These are phyloP conservation scores for Stephania cephalantha DNA, from an alignment of 164 flowering plant genomes.

Conservation along the genomic window DNA sequence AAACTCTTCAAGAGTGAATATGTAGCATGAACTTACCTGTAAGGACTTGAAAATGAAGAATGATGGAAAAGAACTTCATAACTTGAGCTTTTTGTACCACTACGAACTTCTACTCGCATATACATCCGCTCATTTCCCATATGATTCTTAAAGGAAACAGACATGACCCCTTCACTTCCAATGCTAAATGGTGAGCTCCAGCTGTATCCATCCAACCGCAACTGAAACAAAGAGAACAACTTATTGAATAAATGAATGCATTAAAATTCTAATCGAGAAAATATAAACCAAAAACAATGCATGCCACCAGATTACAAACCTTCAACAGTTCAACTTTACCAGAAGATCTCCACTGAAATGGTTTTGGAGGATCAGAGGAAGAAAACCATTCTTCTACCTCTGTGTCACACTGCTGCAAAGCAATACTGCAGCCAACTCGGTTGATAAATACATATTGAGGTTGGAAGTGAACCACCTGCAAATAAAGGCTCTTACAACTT, in stretches of 20 bases:
- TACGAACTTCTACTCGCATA: constrained; percentile 69
- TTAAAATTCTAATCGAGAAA: neutral
- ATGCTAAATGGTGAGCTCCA: constrained; percentile 95
- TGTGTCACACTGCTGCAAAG: constrained; percentile 74
- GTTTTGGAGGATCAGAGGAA: constrained; percentile 78
- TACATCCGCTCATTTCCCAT: constrained; percentile 27
- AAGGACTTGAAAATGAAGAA: constrained; percentile 69
- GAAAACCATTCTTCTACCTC: constrained; percentile 57
- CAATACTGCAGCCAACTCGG: constrained; percentile 59
- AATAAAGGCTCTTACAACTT: neutral
- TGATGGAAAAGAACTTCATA: constrained; percentile 88
- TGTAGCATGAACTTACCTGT: constrained; percentile 48
- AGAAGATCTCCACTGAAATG: constrained; percentile 65
- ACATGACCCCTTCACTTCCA: constrained; percentile 68
- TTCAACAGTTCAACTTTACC: constrained; percentile 65
- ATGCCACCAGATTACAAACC: constrained; percentile 31
- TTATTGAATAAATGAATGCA: neutral
- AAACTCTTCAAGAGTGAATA: neutral
- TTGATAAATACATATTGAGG: constrained; percentile 75
- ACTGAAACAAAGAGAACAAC: constrained; percentile 30
- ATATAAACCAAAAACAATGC: neutral
- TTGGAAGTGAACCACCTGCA: constrained; percentile 92
- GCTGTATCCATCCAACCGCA: constrained; percentile 64
- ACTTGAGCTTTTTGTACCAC: constrained; percentile 69
- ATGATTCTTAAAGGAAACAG: constrained; percentile 51